phyloP scores from a whole-genome alignment of 768 basidiomycete species.

The Leccinellum albellum region DNA sequence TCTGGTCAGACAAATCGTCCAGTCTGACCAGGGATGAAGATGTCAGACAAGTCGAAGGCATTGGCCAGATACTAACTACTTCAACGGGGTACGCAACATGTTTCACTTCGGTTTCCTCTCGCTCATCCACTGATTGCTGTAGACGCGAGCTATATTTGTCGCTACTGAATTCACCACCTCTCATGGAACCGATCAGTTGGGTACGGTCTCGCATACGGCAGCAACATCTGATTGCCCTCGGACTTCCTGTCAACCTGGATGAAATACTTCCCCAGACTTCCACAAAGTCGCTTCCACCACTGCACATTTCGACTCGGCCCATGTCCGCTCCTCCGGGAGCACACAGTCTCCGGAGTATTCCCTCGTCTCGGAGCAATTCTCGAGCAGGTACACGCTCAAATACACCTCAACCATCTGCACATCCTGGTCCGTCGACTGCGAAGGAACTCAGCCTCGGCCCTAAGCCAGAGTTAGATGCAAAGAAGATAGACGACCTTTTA shows the following conservation, averaged over 20 bases:
- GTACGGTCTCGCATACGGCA: slow-evolving; percentile 86
- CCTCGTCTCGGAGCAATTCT: slow-evolving; percentile 40
- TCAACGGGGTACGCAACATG: slow-evolving; percentile 57
- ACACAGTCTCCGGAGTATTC: slow-evolving; percentile 33
- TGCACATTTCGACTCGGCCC: slow-evolving; percentile 81
- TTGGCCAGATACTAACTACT: slow-evolving; percentile 72
- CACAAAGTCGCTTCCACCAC: slow-evolving; percentile 66
- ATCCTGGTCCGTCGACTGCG: slow-evolving; percentile 27
- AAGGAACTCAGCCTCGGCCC: slow-evolving; percentile 60
- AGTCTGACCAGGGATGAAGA: slow-evolving; percentile 61
- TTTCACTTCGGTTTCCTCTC: slow-evolving; percentile 19
- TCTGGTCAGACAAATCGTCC: slow-evolving; percentile 58
- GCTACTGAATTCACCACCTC: slow-evolving; percentile 67
- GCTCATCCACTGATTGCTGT: slow-evolving; percentile 14
- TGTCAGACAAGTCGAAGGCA: slow-evolving; percentile 77
- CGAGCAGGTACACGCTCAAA: slow-evolving; percentile 49
- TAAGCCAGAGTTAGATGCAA: slow-evolving; percentile 68
- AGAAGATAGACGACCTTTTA: slow-evolving; percentile 63
- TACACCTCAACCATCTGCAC: slow-evolving; percentile 42
- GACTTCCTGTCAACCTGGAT: slow-evolving; percentile 92
- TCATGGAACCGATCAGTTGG: slow-evolving; percentile 88
- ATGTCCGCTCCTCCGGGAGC: slow-evolving; percentile 74
- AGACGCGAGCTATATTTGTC: slow-evolving; percentile 79
- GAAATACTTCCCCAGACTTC: slow-evolving; percentile 74
- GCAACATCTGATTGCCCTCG: slow-evolving; percentile 86